Evolutionary conservation across 1,284 basidiomycete genomes (phyloP).

Genomic region (Rhodotorula sp.): DNA sequence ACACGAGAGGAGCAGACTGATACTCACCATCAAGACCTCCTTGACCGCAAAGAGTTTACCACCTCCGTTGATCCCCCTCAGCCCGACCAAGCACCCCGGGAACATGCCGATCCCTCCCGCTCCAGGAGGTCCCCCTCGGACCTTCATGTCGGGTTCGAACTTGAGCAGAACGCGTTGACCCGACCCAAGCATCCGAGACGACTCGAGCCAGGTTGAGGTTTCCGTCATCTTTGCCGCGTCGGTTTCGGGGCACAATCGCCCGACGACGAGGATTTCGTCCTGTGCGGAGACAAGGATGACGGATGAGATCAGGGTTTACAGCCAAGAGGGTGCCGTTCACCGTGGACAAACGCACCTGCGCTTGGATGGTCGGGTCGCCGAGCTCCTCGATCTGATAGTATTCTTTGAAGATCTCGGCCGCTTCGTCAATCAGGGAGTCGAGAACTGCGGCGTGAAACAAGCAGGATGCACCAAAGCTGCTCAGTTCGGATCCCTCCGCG

Average conservation of each 20-base stretch:
- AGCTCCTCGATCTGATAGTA: slow-evolving; percentile 67
- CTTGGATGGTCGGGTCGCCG: slow-evolving; percentile 67
- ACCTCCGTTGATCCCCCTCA: slow-evolving; percentile 89
- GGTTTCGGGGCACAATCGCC: slow-evolving; percentile 72
- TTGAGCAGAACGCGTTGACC: slow-evolving; percentile 63
- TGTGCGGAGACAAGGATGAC: no score
- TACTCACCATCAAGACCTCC: slow-evolving; percentile 71
- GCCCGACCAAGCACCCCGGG: slow-evolving; percentile 80
- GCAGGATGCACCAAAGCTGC: no score
- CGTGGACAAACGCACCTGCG: no score
- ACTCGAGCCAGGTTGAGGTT: slow-evolving; percentile 70
- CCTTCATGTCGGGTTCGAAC: slow-evolving; percentile 64
- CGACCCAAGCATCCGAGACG: slow-evolving; percentile 63
- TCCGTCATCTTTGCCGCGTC: slow-evolving; percentile 67
- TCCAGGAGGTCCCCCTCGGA: slow-evolving; percentile 62
- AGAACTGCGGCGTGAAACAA: slow-evolving; percentile 55
- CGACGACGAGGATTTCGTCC: slow-evolving; percentile 74
- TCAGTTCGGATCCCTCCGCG: no score
- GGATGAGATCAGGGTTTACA: no score
- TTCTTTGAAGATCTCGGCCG: slow-evolving; percentile 66
- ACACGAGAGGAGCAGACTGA: no score
- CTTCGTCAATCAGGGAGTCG: slow-evolving; percentile 79
- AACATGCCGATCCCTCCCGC: slow-evolving; percentile 74
- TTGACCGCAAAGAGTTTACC: slow-evolving; percentile 79
- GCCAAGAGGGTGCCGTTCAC: no score